Evolutionary conservation across 331 rosid genomes (phyloP), one percentile per base, ranked within the genome.

Genomic region (Phaseolus coccineus): DNA sequence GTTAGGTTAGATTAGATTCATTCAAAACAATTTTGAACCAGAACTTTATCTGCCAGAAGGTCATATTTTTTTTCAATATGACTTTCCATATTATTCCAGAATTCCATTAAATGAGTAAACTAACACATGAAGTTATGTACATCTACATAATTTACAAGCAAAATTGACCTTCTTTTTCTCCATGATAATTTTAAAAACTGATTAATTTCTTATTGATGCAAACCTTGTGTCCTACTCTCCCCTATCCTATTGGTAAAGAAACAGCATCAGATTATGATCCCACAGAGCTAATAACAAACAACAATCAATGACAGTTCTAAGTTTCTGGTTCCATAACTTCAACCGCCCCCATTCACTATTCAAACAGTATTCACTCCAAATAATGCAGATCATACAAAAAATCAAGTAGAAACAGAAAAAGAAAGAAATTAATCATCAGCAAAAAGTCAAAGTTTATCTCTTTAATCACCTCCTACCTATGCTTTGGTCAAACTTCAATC

Each of bases 1-100:
- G 28, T 58, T 73, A 64, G 59, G 58, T 58, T 73, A 64, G 67
- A 59, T 58, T 66, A 64, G 67, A 58, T 57, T 58, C 19, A 12
- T 35, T 22, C 25, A 52, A 16, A 33, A 30, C 24, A 66, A 66
- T 16, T 22, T 14, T 46, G 39, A 35, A 16, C 55, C 30, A 30
- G 13, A 77, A 78, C 19, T 27, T 28, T 15, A 64, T 35, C 69
- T 35, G 51, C 14, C 30, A 59, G 13, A 58, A 70, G 52, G 19
- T 44, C 16, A 57, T 83, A 48, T 1, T 56, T 46, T 56, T 46
- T 69, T 51, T 16, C 9, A 72, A 16, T 40, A 50, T 25, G 28
- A 61, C 50, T 33, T 40, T 44, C 13, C 47, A 19, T 27, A 14
- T 46, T 24, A 46, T 44, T 46, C 39, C 47, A 31, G n/a, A 35